Evolutionary conservation across 202 grass and related monocot genomes (phyloP), one percentile per base, ranked within the genome.

Genomic region (Tripidium arundinaceum): DNA sequence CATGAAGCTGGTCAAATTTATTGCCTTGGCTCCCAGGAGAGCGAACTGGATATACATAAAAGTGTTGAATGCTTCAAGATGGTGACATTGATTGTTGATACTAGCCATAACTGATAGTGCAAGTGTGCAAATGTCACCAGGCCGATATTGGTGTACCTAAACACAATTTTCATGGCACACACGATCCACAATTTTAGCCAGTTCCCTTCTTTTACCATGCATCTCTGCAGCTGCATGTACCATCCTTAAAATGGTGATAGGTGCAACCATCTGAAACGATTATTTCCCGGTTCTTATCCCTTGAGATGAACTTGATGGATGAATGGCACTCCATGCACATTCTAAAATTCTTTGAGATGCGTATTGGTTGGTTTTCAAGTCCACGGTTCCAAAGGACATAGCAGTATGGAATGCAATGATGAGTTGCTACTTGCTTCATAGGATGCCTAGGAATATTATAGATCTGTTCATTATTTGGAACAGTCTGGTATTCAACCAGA

Each of bases 261-360:
- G 83, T 83, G 82, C 83, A 78, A 62, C 82, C 85, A 87, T 90
- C 87, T 78, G 79, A 90, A 79, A 90, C 37, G 3, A 90, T 21
- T 80, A 93, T 93, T 67, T 88, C 42, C 42, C 64, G 58, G 24
- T 74, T 85, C 33, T 62, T 72, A 47, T 82, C 75, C 39, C 63
- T 81, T 19, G 87, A 88, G 65, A 93, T 86, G 49, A 90, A 90
- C 80, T 90, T 90, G 38, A 84, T 83, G 31, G 85, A 83, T 43
- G 75, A 85, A 77, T 93, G 91, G 43, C 91, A 93, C 70, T 93
- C 85, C 54, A 86, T 70, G 78, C 87, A 90, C 83, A 93, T 88
- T n/a, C 85, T 78, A 50, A 90, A 82, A 77, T 93, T 93, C 70
- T 93, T 93, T 19, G 66, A 86, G 59, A 93, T 74, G 72, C 85